Evolutionary conservation across 2,329 filamentous ascomycete species (phyloP), one percentile per base, ranked within the genome.

Genomic region (Xylariaceae sp.): DNA sequence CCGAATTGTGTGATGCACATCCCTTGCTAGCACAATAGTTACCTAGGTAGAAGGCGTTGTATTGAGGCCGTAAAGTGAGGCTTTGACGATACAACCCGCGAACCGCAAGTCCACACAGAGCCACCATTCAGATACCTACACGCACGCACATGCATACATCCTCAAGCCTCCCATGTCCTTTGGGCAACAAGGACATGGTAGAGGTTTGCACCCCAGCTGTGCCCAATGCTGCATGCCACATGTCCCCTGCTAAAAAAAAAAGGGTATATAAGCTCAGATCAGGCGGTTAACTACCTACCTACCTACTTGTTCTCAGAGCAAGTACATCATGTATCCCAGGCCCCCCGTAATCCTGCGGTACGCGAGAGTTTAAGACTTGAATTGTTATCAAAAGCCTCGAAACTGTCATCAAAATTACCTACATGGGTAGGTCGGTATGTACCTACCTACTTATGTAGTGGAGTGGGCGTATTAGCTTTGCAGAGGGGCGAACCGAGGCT

Each of bases 151-250:
- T 55, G 55, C 52, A 50, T 27, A 34, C 35, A 53, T 50, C 47
- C 29, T 42, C 45, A 52, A 45, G 39, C 48, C 50, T 49, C 47
- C 44, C 35, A n/a, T 44, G 46, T 48, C 29, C 32, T 50, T 53
- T 53, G 51, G 47, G 54, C 44, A 54, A 54, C 43, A 40, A 32
- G 30, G 46, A 45, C 30, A 44, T 48, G 34, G 45, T 6, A 43
- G 51, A 41, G 30, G 53, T 55, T 26, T 51, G 45, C 46, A 44
- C 45, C 41, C 39, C 39, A 29, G 47, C 37, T 46, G 45, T 54
- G 54, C 55, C 58, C 58, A 58, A 60, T 57, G 43, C 50, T 60
- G 58, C 58, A 60, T 58, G 53, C 58, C 54, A 58, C 43, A 43
- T 57, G 47, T 57, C 54, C 50, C 49, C 45, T 42, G 26, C 37